A percentile compares a stretch with the other conserved stretches of the same genome.
Evolutionary conservation across 169 alveolate species (phyloP).

Genomic region (Plasmodium yoelii): DNA sequence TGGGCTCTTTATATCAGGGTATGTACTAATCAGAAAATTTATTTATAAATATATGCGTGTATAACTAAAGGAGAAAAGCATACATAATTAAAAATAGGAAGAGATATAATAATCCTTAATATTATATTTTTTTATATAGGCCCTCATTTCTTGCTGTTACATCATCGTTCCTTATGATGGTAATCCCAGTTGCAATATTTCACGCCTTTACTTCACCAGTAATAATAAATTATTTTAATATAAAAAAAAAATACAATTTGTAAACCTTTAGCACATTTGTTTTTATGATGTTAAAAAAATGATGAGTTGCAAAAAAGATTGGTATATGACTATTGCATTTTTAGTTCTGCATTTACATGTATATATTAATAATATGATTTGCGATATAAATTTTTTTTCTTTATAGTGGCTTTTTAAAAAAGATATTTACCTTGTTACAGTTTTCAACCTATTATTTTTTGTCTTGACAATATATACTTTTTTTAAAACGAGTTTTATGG

Average conservation of each 20-base stretch:
- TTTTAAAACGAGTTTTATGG: conserved; percentile 76
- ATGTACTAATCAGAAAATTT: background rate
- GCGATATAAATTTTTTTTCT: background rate
- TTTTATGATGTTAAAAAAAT: too few species aligned
- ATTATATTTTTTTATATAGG: conserved; percentile 3
- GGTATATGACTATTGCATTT: background rate
- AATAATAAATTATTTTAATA: conserved; percentile 5
- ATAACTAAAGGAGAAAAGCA: background rate
- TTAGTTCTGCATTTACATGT: background rate
- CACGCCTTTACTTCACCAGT: conserved; percentile 76
- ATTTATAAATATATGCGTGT: background rate
- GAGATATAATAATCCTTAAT: background rate
- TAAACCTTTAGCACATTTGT: background rate
- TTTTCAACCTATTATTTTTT: conserved; percentile 50
- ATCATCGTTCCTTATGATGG: conserved; percentile 72
- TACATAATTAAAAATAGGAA: background rate
- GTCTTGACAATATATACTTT: conserved; percentile 55
- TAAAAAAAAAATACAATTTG: background rate
- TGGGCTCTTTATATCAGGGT: conserved; percentile 71
- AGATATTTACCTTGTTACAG: conserved; percentile 47
- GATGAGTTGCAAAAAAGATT: too few species aligned
- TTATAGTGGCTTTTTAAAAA: conserved; percentile 70
- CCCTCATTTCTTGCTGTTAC: conserved; percentile 65
- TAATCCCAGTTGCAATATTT: conserved; percentile 66
- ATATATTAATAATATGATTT: background rate